Evolutionary conservation across 2,329 filamentous ascomycete genomes (phyloP).

Genomic region (Corynespora cassiicola): DNA sequence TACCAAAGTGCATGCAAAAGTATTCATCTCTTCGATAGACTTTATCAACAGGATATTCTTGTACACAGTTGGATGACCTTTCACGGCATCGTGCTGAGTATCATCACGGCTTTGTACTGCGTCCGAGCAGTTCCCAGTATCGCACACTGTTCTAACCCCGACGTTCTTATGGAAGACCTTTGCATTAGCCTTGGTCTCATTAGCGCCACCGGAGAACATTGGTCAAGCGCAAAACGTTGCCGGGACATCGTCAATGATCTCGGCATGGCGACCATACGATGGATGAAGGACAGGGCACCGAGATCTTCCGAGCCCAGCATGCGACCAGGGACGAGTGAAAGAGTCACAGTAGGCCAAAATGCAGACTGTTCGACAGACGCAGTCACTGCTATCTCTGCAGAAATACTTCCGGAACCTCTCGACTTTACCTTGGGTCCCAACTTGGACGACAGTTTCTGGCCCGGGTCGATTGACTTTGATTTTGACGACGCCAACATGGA

Average conservation of each 20-base stretch:
- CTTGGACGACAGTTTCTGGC: no score
- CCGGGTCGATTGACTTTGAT: no score
- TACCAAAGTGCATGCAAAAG: constrained; percentile 52
- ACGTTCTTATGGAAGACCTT: constrained; percentile 51
- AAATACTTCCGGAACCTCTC: no score
- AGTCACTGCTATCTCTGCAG: no score
- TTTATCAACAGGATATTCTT: constrained; percentile 55
- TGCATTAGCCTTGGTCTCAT: constrained; percentile 55
- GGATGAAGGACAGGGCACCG: constrained; percentile 6
- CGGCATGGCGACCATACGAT: constrained; percentile 8
- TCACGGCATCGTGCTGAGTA: constrained; percentile 57
- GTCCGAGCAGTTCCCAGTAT: constrained; percentile 56
- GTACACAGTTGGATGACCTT: constrained; percentile 58
- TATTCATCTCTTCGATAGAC: constrained; percentile 49
- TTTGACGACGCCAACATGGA: constrained; percentile 7
- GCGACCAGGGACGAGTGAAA: no score
- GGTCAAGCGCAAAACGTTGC: constrained; percentile 57
- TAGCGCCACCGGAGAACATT: constrained; percentile 60
- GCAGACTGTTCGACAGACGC: background rate
- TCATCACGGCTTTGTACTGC: constrained; percentile 60
- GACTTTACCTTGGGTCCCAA: no score
- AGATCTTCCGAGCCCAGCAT: no score
- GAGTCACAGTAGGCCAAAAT: background rate
- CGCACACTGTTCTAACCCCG: constrained; percentile 44
- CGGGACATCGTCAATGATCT: constrained; percentile 54